A percentile compares a stretch with the other conserved stretches of the same genome.
Evolutionary conservation across 1,139 yeast genomes (phyloP).

Genomic region (Debaryomyces subglobosus): DNA sequence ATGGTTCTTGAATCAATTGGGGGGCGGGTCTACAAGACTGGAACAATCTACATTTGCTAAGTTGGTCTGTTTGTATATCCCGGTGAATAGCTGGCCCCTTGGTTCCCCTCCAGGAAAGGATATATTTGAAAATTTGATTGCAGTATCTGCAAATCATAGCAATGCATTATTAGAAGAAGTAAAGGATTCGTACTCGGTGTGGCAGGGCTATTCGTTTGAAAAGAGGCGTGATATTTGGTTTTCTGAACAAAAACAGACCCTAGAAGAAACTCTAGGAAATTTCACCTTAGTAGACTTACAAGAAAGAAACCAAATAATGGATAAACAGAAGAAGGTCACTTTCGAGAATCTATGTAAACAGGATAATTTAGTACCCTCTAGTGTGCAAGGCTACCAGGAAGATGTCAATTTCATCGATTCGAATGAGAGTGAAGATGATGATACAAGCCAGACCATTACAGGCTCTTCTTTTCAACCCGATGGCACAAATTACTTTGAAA

Average conservation of each 20-base stretch:
- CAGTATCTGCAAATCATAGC: constrained; percentile 8
- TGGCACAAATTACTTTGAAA: constrained; percentile 1
- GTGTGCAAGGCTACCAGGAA: neutral
- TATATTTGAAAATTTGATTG: constrained; percentile 9
- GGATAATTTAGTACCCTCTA: constrained; percentile 15
- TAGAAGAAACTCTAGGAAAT: constrained; percentile 15
- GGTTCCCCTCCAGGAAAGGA: constrained; percentile 16
- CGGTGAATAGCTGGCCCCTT: constrained; percentile 17
- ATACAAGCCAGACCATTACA: neutral
- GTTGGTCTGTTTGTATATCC: constrained; percentile 18
- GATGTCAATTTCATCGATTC: constrained; percentile 5
- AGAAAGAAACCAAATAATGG: constrained; percentile 15
- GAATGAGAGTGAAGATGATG: constrained; percentile 2
- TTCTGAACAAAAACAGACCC: constrained; percentile 12
- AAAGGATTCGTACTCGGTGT: constrained; percentile 13
- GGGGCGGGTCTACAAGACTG: constrained; percentile 9
- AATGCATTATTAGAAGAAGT: constrained; percentile 10
- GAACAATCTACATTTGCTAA: constrained; percentile 16
- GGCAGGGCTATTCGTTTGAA: constrained; percentile 12
- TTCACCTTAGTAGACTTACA: constrained; percentile 17
- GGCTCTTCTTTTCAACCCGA: neutral
- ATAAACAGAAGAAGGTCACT: constrained; percentile 14
- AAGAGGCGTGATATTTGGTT: constrained; percentile 16
- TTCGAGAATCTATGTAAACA: constrained; percentile 19
- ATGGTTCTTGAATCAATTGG: constrained; percentile 20